Evolutionary conservation across 202 grass and related monocot genomes (phyloP), one percentile per base, ranked within the genome.

Genomic region (Carex sylvatica): DNA sequence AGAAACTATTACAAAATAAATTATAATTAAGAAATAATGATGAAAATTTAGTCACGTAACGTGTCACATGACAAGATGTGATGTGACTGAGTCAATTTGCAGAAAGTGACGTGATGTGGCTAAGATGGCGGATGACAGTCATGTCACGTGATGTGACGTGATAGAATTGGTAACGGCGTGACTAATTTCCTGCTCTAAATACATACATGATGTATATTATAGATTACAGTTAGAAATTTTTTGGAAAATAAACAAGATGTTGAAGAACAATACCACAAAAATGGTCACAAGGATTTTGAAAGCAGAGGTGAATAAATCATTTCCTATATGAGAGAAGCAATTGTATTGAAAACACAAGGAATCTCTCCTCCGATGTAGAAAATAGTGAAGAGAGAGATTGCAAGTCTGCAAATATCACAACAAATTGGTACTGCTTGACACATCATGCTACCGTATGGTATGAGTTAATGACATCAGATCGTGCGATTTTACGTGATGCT

Each of bases 371-470:
- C 53, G 36, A 31, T 56, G 72, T 54, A 56, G 28, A 38, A 77
- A 77, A 35, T 35, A 75, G 49, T 75, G 4, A 53, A 20, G 5
- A 53, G 70, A 74, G 18, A 73, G 24, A 31, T 18, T 33, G 24
- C 72, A 8, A 74, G 15, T n/a, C 16, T 55, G 49, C 72, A 75
- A 55, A 49, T 31, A 33, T 75, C 13, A n/a, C 72, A 54, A 55
- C 24, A 74, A 53, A 13, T 74, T 75, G 5, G 24, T 28, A 75
- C 24, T 75, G 49, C 72, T 75, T 75, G 26, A 24, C 49, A 55
- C 72, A 75, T 75, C 72, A 75, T 31, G 72, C 49, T 28, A 75
- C 47, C 6, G 38, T 8, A 26, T n/a, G 58, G 74, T 58, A 20
- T 59, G 38, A 40, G 38, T 40, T 40, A 40, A 40, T 40, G 74